These are phyloP conservation scores for Cylindrodendrum hubeiense DNA, from an alignment of 2,329 filamentous ascomycete species.

Conservation along the genomic window DNA sequence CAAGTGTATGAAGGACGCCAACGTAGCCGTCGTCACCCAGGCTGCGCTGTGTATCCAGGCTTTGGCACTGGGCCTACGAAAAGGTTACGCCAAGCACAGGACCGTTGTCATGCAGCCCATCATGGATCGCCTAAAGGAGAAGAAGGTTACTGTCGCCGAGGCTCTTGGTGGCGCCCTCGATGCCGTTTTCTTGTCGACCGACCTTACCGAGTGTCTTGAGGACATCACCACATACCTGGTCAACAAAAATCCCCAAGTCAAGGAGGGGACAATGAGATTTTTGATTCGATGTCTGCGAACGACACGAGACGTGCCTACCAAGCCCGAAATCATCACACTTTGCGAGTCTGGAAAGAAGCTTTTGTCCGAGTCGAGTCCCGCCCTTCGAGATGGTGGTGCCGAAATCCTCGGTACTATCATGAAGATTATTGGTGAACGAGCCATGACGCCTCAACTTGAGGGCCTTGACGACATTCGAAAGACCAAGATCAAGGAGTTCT, in stretches of 20 bases:
- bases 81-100: slow-evolving; percentile 84
- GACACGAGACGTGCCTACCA: slow-evolving; percentile 85
- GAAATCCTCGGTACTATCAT: slow-evolving; percentile 94
- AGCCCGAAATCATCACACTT: slow-evolving; percentile 85
- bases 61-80: slow-evolving; percentile 86
- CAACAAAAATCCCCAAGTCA: slow-evolving; percentile 98
- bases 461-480: slow-evolving; percentile 96
- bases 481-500: slow-evolving; percentile 94
- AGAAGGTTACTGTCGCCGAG: slow-evolving; percentile 90
- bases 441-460: slow-evolving; percentile 93
- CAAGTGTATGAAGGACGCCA: slow-evolving; percentile 99
- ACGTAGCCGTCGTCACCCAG: slow-evolving; percentile 92
- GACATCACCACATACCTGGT: slow-evolving; percentile 87
- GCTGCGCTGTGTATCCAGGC: slow-evolving; percentile 94
- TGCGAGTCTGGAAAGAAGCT: slow-evolving; percentile 93
- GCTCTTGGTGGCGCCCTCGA: slow-evolving; percentile 90
- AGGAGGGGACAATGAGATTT: slow-evolving; percentile 94
- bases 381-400: slow-evolving; percentile 87
- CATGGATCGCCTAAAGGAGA: slow-evolving; percentile 96
- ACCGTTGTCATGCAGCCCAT: slow-evolving; percentile 86
- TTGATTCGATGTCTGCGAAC: slow-evolving; percentile 88
- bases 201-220: slow-evolving; percentile 87
- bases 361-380: slow-evolving; percentile 88
- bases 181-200: slow-evolving; percentile 73
- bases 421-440: slow-evolving; percentile 98